phyloP scores from a whole-genome alignment of 1,284 basidiomycete species.

The Microbotryum lychnidis-dioicae region DNA sequence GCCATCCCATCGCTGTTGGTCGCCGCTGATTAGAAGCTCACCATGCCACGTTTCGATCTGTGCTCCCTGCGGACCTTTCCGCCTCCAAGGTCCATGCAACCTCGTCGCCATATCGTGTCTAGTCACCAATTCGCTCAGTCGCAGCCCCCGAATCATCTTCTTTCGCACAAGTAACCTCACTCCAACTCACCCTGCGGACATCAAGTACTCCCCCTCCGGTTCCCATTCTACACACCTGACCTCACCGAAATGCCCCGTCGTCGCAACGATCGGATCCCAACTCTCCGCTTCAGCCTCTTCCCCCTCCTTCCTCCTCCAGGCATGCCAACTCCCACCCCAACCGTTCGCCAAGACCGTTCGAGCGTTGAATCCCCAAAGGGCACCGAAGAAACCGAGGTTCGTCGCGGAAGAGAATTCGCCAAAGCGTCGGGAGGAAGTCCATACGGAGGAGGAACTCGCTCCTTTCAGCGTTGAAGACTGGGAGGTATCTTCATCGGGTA shows the following conservation, averaged over 20 bases:
- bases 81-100: conserved; percentile 56
- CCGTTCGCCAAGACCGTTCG: conserved; percentile 71
- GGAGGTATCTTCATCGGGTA: neutral
- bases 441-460: conserved; percentile 52
- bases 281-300: conserved; percentile 40
- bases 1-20: too few relatives aligned
- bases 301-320: conserved; percentile 51
- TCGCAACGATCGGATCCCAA: conserved; percentile 69
- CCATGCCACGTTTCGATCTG: conserved; percentile 58
- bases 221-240: conserved; percentile 78
- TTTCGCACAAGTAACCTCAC: neutral
- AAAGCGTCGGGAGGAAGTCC: conserved; percentile 81
- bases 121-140: conserved; percentile 5
- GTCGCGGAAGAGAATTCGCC: conserved; percentile 76
- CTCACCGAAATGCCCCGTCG: conserved; percentile 68
- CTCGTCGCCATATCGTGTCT: conserved; percentile 83
- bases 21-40: neutral
- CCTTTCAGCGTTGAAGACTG: neutral
- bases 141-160: neutral
- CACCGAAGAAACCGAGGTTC: conserved; percentile 74
- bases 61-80: conserved; percentile 14
- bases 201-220: conserved; percentile 67
- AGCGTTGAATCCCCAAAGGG: conserved; percentile 57
- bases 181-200: conserved; percentile 62
- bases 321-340: conserved; percentile 84